Conservation (phyloP, 2,329 filamentous ascomycete genomes). For the Ceratocystis diversiconidia region DNA sequence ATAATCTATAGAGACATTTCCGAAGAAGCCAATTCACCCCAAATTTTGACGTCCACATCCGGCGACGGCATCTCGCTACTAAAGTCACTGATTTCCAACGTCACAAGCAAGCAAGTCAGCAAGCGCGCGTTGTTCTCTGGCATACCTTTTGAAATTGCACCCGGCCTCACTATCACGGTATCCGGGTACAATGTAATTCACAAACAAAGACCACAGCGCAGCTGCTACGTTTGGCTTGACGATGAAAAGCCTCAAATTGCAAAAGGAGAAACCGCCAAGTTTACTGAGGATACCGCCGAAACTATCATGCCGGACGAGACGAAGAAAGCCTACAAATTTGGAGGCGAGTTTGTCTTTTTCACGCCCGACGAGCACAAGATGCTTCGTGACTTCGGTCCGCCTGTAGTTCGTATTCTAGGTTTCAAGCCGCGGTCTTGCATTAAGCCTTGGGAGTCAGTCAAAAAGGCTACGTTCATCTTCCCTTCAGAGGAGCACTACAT, state of each 20-base stretch:
- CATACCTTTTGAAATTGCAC: constrained; percentile 75
- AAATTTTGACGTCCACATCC: constrained; percentile 49
- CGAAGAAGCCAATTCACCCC: constrained; percentile 45
- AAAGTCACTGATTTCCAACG: constrained; percentile 66
- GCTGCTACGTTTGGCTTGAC: constrained; percentile 74
- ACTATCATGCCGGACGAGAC: constrained; percentile 69
- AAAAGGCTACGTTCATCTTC: constrained; percentile 83
- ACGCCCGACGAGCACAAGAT: constrained; percentile 66
- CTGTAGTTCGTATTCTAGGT: constrained; percentile 75
- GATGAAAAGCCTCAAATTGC: constrained; percentile 78
- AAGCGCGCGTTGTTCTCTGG: constrained; percentile 77
- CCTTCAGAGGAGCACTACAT: constrained; percentile 82
- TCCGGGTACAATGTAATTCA: constrained; percentile 88
- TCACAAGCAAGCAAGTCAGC: constrained; percentile 79
- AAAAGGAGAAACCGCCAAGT: constrained; percentile 54
- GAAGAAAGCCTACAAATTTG: constrained; percentile 90
- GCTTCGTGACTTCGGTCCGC: constrained; percentile 67
- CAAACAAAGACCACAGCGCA: constrained; percentile 64
- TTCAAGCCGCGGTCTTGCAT: constrained; percentile 72
- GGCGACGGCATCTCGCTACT: constrained; percentile 66
- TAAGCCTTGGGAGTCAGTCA: constrained; percentile 70
- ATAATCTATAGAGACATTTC: constrained; percentile 73
- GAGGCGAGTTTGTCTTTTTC: constrained; percentile 78
- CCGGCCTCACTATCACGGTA: constrained; percentile 71
- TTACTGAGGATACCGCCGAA: constrained; percentile 63